Percentiles rank a stretch among this genome's conserved stretches.
phyloP scores from a whole-genome alignment of 305 asterid genomes.

The Fraxinus angustifolia region DNA sequence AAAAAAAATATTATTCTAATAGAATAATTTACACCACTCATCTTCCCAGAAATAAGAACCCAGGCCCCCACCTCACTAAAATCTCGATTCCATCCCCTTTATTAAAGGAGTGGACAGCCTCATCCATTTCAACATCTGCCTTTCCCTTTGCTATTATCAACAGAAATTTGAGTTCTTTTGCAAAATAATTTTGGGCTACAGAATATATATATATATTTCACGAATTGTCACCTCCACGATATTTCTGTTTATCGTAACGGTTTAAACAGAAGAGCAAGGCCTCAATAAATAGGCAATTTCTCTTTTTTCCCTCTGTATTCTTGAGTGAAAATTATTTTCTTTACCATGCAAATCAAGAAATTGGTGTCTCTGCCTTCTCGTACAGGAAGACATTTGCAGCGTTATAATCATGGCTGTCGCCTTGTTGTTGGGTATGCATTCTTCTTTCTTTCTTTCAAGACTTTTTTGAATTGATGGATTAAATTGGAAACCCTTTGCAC shows the following conservation, averaged over 20 bases:
- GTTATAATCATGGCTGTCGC: conserved; percentile 74
- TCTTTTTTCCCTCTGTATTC: neutral
- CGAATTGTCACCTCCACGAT: conserved; percentile 21
- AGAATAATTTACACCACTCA: neutral
- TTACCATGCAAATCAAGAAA: conserved; percentile 36
- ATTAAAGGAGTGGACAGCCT: neutral
- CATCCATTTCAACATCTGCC: neutral
- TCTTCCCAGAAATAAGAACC: neutral
- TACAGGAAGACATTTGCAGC: conserved; percentile 62
- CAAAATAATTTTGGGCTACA: neutral
- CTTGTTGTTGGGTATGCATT: conserved; percentile 85
- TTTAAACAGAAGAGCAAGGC: neutral
- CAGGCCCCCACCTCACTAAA: neutral
- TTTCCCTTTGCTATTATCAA: neutral
- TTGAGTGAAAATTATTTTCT: neutral
- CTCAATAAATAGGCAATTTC: neutral
- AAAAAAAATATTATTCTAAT: neutral
- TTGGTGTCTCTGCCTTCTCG: conserved; percentile 39
- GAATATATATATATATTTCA: neutral
- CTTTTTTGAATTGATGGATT: neutral
- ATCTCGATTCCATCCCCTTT: neutral
- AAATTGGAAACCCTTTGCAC: neutral
- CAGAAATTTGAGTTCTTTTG: neutral
- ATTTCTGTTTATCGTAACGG: conserved; percentile 27
- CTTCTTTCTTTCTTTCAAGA: neutral